Base-by-base conservation (phyloP, 345 rosid species). In the Triadica sebifera region DNA sequence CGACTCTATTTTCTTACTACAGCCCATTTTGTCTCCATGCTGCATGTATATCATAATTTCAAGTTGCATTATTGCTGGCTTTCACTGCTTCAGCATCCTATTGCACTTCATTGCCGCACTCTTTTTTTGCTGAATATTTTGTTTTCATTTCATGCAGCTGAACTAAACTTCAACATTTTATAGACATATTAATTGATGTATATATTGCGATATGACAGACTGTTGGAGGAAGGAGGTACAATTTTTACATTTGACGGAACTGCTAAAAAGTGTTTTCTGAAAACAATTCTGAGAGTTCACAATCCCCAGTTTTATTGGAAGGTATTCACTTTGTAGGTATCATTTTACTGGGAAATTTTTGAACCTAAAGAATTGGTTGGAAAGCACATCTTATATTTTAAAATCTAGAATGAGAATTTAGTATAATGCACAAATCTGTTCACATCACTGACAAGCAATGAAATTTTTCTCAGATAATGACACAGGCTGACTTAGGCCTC, bases 271-370 rank as follows among this genome's bases (percentile, higher is more conserved):
- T 89, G 87, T 80, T 75, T 76, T 47, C 75, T 84, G 67, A 87
- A 83, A 77, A 74, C 84, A 75, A 76, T 79, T 47, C 73, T 94
- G 81, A 91, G 79, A 79, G 83, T 94, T 75, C 94, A 92, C 82
- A 87, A 74, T 82, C 94, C 97, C 56, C 91, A 84, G 67, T 91
- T 94, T 84, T 92, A 94, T 81, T 92, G 98, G 94, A 94, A 94
- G 98, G 99, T 92, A 37, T 47, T 12, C 38, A 11, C 47, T 62
- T 66, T 38, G 12, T 19, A 7, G 58, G 15, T 55, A 20, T 58
- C 4, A 24, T 49, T 69, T 25, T 16, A 1, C 20, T 55, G 3
- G 12, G 53, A 41, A 11, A 59, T 10, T 34, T 37, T 34, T 43
- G 6, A 25, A 25, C 15, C 0, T 16, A 55, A 56, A 17, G 10